phyloP scores from a whole-genome alignment of 805 yeast species.

The Geotrichum ghanense region DNA sequence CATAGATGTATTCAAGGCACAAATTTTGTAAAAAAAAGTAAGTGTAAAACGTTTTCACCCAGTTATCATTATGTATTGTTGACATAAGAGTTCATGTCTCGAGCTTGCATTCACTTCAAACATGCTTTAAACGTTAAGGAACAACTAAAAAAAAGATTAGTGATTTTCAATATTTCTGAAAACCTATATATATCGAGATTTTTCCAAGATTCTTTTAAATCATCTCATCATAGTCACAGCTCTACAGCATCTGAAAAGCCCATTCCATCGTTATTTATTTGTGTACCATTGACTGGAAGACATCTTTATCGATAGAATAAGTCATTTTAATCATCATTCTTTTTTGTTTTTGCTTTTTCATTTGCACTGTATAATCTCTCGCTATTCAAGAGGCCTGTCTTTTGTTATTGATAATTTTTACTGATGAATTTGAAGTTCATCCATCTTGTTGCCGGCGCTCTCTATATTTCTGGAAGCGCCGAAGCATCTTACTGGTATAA shows the following conservation, averaged over 20 bases:
- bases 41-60: no score
- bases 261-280: neutral
- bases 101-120: neutral
- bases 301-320: neutral
- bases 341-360: neutral
- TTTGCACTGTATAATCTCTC: neutral
- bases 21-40: no score
- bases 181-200: neutral
- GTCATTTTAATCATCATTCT: neutral
- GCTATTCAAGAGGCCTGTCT: neutral
- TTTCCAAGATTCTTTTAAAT: neutral
- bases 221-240: neutral
- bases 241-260: neutral
- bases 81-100: no score
- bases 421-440: constrained; percentile 1
- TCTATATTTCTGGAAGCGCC: constrained; percentile 7
- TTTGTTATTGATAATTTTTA: neutral
- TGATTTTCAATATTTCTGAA: neutral
- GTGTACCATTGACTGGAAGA: neutral
- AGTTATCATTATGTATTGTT: no score
- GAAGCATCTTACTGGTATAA: constrained; percentile 20
- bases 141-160: neutral
- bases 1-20: no score
- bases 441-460: constrained; percentile 8
- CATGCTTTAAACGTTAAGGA: neutral